Evolutionary conservation across 345 rosid genomes (phyloP), one percentile per base, ranked within the genome.

Genomic region (Atalantia buxifolia): DNA sequence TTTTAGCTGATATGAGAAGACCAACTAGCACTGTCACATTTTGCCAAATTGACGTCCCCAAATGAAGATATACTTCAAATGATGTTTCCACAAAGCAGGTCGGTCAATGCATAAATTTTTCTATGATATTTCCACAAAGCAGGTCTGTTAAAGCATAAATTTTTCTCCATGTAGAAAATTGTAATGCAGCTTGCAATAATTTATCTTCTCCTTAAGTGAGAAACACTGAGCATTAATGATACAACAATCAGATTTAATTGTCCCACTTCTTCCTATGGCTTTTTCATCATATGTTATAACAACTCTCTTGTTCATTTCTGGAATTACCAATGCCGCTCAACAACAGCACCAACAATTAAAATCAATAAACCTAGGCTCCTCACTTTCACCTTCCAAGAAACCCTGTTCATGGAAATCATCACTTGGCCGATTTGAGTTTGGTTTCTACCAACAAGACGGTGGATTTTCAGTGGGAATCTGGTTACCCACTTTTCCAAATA

Each of bases 381-480:
- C 78, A 35, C 64, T 88, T 2, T 74, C 60, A 1, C 82, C 89
- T 22, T 5, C 19, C 60, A 6, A 0, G 19, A 21, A 59, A 45
- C 27, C 80, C 9, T 0, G 1, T 40, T 76, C 78, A 24, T 86
- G 87, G 91, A 6, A 40, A 22, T 88, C 89, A 19, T 70, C 85
- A 69, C 86, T 87, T 3, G 83, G 86, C 24, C 74, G 30, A 31
- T 86, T 77, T 8, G 78, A 82, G 4, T 84, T 84, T 2, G 89
- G 87, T 6, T 88, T 88, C 79, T 82, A 80, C 53, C 0, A 38
- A 18, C 56, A 74, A 33, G 86, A 77, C 36, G 25, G 5, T 3
- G 85, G 80, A 24, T 84, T 81, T 66, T 30, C 59, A 0, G 40
- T 88, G 0, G 87, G 89, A 5, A 24, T 81, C 5, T 88, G 87